Base-by-base conservation (phyloP, 805 yeast genomes). In the Sungouiella thailandica region DNA sequence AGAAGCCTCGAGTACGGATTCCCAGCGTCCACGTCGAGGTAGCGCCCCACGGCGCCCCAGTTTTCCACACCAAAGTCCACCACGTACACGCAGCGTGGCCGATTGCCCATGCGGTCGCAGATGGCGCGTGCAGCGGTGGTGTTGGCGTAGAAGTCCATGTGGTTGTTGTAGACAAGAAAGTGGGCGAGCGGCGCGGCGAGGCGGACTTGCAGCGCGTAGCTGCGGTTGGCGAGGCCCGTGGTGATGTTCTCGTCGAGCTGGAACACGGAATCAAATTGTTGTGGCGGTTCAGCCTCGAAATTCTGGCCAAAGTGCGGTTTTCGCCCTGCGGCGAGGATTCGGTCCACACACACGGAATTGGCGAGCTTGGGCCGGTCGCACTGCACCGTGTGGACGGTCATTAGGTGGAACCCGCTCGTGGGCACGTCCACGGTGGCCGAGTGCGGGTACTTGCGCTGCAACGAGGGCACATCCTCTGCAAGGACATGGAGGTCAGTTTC, bases 111-210 rank as follows among this genome's bases (percentile, higher is more conserved):
- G 17, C 38, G 29, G 22, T 31, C 20, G n/a, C 26, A 22, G 18
- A 41, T 30, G 17, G 46, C 44, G 33, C 44, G 37, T 2, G 60
- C 55, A 25, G 43, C 49, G 11, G 51, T 44, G 29, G 44, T 26
- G 25, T 48, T 50, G 14, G 32, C 36, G 14, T 33, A 26, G 34
- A 38, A 23, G 23, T 43, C 28, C 25, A 39, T 43, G 5, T 41
- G 41, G 34, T 50, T 51, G 36, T 57, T 59, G 42, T 62, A 63
- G 15, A 61, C 37, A 2, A 62, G 41, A 32, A 62, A 59, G 32
- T 58, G 49, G 9, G 58, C 52, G n/a, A 61, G 37, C 8, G 58
- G 50, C 2, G 65, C 60, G 55, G 56, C 50, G 26, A 62, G 40
- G 32, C 47, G 47, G 17, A 52, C 41, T 39, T 62, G 68, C 26